These are phyloP conservation scores for Vanrija sp. DNA, from an alignment of 1,284 basidiomycete genomes.

Conservation along the genomic window DNA sequence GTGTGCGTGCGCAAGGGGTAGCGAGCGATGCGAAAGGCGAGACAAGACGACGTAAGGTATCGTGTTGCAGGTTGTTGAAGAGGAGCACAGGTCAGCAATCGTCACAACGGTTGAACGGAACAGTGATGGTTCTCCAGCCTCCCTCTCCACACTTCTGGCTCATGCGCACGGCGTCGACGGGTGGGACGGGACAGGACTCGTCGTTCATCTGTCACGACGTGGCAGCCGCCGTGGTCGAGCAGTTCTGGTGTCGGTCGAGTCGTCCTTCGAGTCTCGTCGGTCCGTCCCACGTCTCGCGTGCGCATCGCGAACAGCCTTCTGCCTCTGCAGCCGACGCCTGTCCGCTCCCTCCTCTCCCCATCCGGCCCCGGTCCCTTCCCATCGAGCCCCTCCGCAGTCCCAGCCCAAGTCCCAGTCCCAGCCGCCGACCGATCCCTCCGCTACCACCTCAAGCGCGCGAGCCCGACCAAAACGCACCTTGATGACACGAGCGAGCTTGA, in stretches of 20 bases:
- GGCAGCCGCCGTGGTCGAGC: neutral
- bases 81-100: constrained; percentile 2
- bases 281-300: neutral
- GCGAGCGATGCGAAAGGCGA: neutral
- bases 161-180: neutral
- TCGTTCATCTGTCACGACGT: neutral
- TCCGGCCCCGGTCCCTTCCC: neutral
- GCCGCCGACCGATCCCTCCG: neutral
- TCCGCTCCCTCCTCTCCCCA: neutral
- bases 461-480: constrained; percentile 41
- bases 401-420: neutral
- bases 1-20: constrained; percentile 4
- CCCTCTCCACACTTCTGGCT: neutral
- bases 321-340: neutral
- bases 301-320: neutral
- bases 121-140: no score
- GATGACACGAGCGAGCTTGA: constrained; percentile 93
- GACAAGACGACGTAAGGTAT: neutral
- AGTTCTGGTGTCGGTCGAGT: neutral
- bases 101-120: neutral
- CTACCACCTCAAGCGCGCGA: neutral
- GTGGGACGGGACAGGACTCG: no score
- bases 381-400: neutral
- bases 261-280: no score
- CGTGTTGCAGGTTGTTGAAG: neutral